These are phyloP conservation scores for Quercus engelmannii DNA, from an alignment of 306 rosid genomes.

Conservation along the genomic window DNA sequence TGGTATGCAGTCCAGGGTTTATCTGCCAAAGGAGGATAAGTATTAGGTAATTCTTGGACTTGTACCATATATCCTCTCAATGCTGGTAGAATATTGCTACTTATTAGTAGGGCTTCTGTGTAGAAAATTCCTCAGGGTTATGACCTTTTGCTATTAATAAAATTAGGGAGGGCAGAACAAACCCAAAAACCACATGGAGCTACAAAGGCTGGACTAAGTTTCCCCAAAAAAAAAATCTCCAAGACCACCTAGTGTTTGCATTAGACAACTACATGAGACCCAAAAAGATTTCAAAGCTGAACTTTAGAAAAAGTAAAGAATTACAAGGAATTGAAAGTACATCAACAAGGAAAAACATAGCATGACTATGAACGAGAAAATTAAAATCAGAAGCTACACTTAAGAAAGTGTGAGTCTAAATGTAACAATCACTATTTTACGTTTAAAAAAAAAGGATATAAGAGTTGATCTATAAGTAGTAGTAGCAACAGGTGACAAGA, in stretches of 20 bases:
- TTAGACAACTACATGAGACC: not conserved
- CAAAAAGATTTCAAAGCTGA: not conserved
- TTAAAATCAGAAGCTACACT: not conserved
- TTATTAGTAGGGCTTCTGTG: not conserved
- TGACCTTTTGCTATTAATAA: not conserved
- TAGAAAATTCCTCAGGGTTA: not conserved
- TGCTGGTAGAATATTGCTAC: not conserved
- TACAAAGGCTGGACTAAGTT: not conserved
- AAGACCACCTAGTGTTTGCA: not conserved
- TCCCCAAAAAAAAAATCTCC: not conserved
- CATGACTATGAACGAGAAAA: not conserved
- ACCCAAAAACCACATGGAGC: not conserved
- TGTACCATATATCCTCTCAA: not conserved
- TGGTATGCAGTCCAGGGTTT: not conserved
- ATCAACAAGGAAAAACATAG: not conserved
- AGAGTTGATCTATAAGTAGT: not conserved
- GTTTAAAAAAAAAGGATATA: not conserved
- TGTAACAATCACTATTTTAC: too few relatives aligned
- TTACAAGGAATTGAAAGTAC: not conserved
- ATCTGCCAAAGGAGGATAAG: not conserved
- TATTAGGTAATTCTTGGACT: not conserved
- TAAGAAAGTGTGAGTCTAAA: too few relatives aligned
- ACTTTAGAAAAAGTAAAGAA: not conserved
- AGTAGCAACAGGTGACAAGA: not conserved
- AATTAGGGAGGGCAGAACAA: not conserved